Evolutionary conservation across 1,284 basidiomycete genomes (phyloP).

Genomic region (Thelephora terrestris): DNA sequence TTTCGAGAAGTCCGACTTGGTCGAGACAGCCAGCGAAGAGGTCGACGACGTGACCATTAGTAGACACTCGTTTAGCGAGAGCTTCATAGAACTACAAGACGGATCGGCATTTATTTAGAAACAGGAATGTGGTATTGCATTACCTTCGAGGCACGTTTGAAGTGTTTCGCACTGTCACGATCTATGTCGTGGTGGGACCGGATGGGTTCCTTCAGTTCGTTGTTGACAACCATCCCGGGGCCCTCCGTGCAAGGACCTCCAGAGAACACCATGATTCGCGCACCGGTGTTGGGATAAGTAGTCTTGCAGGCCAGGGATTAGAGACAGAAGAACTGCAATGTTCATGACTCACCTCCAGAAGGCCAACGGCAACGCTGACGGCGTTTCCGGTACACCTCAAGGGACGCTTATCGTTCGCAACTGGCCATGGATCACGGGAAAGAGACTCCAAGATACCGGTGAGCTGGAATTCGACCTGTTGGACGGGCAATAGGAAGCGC

Average conservation of each 20-base stretch:
- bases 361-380: constrained; percentile 88
- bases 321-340: background rate
- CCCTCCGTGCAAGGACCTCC: constrained; percentile 97
- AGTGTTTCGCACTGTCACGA: constrained; percentile 94
- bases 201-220: constrained; percentile 95
- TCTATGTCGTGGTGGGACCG: constrained; percentile 99
- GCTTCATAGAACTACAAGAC: constrained; percentile 81
- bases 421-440: constrained; percentile 93
- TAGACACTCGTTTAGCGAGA: constrained; percentile 87
- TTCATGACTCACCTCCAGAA: constrained; percentile 62
- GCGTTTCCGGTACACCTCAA: constrained; percentile 95
- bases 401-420: constrained; percentile 92
- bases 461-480: constrained; percentile 94
- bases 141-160: constrained; percentile 93
- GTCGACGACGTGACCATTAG: constrained; percentile 93
- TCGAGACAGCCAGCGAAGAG: constrained; percentile 97
- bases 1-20: constrained; percentile 95
- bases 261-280: constrained; percentile 92
- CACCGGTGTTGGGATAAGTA: constrained; percentile 94
- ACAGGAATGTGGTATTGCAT: constrained; percentile 10
- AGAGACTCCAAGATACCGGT: constrained; percentile 90
- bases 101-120: constrained; percentile 5
- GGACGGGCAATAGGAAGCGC: constrained; percentile 89
- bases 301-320: constrained; percentile 34
- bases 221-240: constrained; percentile 93